These are phyloP conservation scores for Rhizopogon vesiculosus DNA, from an alignment of 768 basidiomycete species.

Conservation along the genomic window DNA sequence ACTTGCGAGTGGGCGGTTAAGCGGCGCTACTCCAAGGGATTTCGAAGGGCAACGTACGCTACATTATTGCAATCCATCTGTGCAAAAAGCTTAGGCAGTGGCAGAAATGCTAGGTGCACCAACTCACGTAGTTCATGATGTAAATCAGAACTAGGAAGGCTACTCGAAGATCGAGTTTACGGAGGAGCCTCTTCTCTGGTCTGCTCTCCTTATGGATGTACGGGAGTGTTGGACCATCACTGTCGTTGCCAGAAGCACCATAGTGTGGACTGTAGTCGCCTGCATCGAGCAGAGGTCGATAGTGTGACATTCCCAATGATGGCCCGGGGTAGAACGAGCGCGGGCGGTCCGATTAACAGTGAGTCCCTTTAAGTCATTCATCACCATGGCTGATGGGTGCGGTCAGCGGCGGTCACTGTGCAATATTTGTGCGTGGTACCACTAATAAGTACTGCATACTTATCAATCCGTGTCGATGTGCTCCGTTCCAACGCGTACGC, in stretches of 20 bases:
- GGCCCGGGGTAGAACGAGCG: not conserved
- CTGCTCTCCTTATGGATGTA: slow-evolving; percentile 15
- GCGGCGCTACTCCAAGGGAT: not conserved
- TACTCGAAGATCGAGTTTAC: slow-evolving; percentile 40
- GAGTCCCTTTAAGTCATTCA: too few relatives aligned
- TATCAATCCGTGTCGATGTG: too few relatives aligned
- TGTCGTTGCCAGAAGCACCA: not conserved
- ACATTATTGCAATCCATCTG: slow-evolving; percentile 69
- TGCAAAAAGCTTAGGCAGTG: slow-evolving; percentile 1
- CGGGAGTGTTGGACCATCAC: not conserved
- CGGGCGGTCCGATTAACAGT: too few relatives aligned
- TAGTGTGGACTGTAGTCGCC: not conserved
- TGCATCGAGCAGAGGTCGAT: not conserved
- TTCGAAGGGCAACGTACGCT: slow-evolving; percentile 33
- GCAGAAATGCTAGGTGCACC: not conserved
- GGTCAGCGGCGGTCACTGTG: too few relatives aligned
- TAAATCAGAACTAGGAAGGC: slow-evolving; percentile 41
- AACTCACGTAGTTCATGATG: slow-evolving; percentile 42
- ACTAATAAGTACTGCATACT: too few relatives aligned
- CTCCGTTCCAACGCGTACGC: too few relatives aligned
- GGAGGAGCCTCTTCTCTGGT: slow-evolving; percentile 37
- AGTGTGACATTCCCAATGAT: not conserved
- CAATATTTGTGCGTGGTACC: too few relatives aligned
- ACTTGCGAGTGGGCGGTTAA: slow-evolving; percentile 25
- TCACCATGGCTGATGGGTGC: not conserved